Conservation (phyloP, 306 rosid species). For the Acmispon strigosus region DNA sequence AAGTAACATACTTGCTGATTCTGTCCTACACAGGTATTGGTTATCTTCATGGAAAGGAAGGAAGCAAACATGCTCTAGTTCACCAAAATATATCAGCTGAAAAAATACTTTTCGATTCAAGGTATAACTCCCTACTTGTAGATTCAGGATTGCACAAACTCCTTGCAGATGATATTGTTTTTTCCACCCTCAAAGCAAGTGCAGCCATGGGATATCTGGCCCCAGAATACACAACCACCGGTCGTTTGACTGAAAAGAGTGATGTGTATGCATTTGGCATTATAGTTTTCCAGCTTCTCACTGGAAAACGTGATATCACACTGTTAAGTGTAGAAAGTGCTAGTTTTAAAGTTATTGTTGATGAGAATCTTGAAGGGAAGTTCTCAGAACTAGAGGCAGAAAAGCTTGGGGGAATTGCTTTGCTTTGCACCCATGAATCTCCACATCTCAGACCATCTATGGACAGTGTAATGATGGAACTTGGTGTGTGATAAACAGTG, state of each 20-base stretch:
- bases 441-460: slow-evolving; percentile 60
- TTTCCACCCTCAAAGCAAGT: slow-evolving; percentile 68
- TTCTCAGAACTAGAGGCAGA: slow-evolving; percentile 60
- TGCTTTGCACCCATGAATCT: slow-evolving; percentile 63
- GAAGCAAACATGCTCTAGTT: slow-evolving; percentile 38
- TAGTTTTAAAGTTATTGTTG: slow-evolving; percentile 45
- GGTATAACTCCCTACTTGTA: slow-evolving; percentile 50
- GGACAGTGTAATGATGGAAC: slow-evolving; percentile 43
- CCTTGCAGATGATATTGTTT: slow-evolving; percentile 74
- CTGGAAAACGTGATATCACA: slow-evolving; percentile 51
- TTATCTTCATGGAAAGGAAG: slow-evolving; percentile 55
- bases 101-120: slow-evolving; percentile 55
- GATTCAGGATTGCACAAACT: slow-evolving; percentile 84
- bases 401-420: slow-evolving; percentile 51
- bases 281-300: slow-evolving; percentile 65
- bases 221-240: slow-evolving; percentile 68
- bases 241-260: slow-evolving; percentile 66
- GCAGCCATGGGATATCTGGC: slow-evolving; percentile 90
- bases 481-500: slow-evolving; percentile 17
- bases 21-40: slow-evolving; percentile 49
- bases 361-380: slow-evolving; percentile 56
- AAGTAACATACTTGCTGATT: background rate
- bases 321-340: slow-evolving; percentile 32
- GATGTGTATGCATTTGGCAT: slow-evolving; percentile 83
- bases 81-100: slow-evolving; percentile 81